Conservation (phyloP, 2,329 filamentous ascomycete species). For the Trichoderma lentiforme region DNA sequence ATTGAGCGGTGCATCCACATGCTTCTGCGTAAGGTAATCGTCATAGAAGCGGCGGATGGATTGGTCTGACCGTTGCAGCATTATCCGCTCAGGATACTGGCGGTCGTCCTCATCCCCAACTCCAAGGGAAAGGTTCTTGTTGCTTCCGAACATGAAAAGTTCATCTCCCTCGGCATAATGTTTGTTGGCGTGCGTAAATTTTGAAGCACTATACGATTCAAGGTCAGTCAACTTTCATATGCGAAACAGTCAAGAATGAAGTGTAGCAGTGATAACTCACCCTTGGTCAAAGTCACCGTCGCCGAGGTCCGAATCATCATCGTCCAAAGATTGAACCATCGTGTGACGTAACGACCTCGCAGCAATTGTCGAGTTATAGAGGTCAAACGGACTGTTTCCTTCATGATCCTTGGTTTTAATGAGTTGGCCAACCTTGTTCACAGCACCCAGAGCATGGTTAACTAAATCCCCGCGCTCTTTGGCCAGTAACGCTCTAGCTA, state of each 20-base stretch:
- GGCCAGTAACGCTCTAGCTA: conserved; percentile 77
- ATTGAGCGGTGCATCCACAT: conserved; percentile 29
- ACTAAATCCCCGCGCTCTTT: conserved; percentile 66
- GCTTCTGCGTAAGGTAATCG: conserved; percentile 57
- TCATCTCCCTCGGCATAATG: conserved; percentile 63
- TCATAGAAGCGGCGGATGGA: conserved; percentile 70
- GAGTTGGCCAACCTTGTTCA: conserved; percentile 65
- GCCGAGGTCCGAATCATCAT: conserved; percentile 55
- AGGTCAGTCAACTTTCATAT: background rate
- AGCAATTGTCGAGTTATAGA: conserved; percentile 85
- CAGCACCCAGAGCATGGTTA: conserved; percentile 56
- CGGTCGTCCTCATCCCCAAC: conserved; percentile 95
- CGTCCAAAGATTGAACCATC: conserved; percentile 46
- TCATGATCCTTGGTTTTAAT: conserved; percentile 96
- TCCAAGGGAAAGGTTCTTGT: conserved; percentile 88
- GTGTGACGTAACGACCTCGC: conserved; percentile 61
- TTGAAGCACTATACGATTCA: background rate
- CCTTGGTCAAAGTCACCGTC: conserved; percentile 33
- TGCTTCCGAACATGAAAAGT: conserved; percentile 90
- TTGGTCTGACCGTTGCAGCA: conserved; percentile 71
- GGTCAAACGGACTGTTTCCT: conserved; percentile 88
- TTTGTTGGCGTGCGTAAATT: background rate
- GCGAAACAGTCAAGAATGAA: background rate
- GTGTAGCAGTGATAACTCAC: conserved; percentile 27
- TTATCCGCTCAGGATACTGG: conserved; percentile 84